Percentiles rank a stretch among this genome's conserved stretches.
phyloP scores from a whole-genome alignment of 78 protist genomes.

The Monosiga brevicollis region DNA sequence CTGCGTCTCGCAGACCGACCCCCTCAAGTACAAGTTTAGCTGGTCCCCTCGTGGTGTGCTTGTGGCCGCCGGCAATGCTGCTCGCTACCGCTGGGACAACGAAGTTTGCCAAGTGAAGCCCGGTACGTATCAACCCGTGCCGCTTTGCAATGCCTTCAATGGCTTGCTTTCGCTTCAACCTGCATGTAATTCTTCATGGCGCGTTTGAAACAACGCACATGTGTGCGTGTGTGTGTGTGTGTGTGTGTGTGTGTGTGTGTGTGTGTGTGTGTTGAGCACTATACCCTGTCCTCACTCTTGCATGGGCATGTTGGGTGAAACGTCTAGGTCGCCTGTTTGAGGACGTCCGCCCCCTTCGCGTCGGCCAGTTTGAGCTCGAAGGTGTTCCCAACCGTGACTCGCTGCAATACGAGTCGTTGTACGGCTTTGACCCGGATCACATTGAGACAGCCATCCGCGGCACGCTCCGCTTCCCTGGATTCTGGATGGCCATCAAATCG shows the following conservation, averaged over 20 bases:
- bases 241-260: neutral
- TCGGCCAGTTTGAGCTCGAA: slow-evolving; percentile 6
- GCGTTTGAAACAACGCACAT: neutral
- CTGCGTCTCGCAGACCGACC: slow-evolving; percentile 23
- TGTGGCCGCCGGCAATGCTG: slow-evolving; percentile 22
- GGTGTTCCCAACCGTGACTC: slow-evolving; percentile 56
- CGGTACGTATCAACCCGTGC: neutral
- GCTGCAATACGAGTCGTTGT: slow-evolving; percentile 22
- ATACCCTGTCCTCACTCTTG: neutral
- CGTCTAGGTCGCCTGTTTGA: neutral
- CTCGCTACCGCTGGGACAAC: slow-evolving; percentile 11
- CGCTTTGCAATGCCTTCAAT: neutral
- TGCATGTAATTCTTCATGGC: too few relatives aligned
- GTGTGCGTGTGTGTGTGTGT: neutral
- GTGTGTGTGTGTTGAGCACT: neutral
- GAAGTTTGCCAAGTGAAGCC: neutral
- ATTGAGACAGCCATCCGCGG: slow-evolving; percentile 45
- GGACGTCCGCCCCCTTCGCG: neutral
- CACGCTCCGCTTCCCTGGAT: slow-evolving; percentile 42
- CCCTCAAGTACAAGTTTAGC: slow-evolving; percentile 65
- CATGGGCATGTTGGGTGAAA: neutral
- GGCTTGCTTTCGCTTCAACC: too few relatives aligned
- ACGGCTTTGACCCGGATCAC: slow-evolving; percentile 25
- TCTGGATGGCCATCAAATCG: neutral
- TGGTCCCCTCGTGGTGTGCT: slow-evolving; percentile 61